A percentile compares a stretch with the other conserved stretches of the same genome.
phyloP scores from a whole-genome alignment of 2,329 filamentous ascomycete genomes.

The Diaporthe sp. region DNA sequence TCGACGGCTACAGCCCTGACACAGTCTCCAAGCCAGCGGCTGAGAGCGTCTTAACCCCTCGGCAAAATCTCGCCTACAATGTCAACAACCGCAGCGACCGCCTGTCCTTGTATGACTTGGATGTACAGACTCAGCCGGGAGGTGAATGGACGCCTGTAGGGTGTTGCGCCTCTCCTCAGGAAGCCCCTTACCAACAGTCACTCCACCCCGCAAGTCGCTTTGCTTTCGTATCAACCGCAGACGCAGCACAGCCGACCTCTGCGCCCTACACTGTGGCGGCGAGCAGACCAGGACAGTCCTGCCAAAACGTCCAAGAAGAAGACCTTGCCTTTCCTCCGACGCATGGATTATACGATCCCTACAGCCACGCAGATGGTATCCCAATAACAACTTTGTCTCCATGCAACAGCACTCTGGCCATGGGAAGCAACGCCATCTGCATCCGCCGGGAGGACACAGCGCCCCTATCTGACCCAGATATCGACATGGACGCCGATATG shows the following conservation, averaged over 20 bases:
- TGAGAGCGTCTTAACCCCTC: not conserved
- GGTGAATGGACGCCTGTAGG: not conserved
- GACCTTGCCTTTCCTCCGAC: not conserved
- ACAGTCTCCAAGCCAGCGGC: not conserved
- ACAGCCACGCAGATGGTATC: not conserved
- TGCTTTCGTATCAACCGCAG: not conserved
- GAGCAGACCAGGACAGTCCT: not conserved
- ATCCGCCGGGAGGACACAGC: constrained; percentile 16
- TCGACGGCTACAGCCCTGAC: constrained; percentile 9
- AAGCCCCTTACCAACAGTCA: not conserved
- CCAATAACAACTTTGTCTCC: constrained; percentile 16
- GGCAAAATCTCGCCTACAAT: not conserved
- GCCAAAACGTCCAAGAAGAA: not conserved
- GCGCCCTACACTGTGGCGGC: not conserved
- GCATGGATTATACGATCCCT: not conserved
- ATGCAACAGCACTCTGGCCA: constrained; percentile 22
- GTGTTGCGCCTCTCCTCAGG: too few relatives aligned
- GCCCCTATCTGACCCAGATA: not conserved
- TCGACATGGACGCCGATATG: constrained; percentile 7
- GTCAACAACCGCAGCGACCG: not conserved
- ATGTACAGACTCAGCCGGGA: not conserved
- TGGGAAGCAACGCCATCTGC: not conserved
- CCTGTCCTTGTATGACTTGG: not conserved
- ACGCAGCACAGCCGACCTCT: not conserved
- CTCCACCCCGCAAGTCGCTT: not conserved